phyloP scores from a whole-genome alignment of 2,329 filamentous ascomycete genomes.

The Cladophialophora exuberans region DNA sequence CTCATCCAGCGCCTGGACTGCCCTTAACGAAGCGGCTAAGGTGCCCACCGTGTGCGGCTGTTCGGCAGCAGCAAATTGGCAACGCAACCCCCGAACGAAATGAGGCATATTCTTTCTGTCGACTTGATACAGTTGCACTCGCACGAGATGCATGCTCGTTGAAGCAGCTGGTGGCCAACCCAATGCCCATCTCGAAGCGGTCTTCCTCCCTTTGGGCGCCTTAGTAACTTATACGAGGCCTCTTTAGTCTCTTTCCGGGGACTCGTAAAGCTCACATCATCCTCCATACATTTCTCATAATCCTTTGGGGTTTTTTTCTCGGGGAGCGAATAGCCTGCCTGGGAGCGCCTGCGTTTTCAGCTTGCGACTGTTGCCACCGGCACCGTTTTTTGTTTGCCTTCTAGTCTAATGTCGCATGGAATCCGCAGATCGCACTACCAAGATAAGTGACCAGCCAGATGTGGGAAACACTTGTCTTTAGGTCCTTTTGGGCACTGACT shows the following conservation, averaged over 20 bases:
- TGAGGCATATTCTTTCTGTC: no score
- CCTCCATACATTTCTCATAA: neutral
- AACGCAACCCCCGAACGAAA: no score
- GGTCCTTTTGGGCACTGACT: no score
- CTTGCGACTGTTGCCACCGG: neutral
- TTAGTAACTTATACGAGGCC: neutral
- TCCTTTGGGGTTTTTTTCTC: neutral
- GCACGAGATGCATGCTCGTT: no score
- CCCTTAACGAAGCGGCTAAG: no score
- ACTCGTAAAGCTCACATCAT: conserved; percentile 5
- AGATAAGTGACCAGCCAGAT: neutral
- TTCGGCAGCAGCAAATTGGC: no score
- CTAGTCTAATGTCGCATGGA: neutral
- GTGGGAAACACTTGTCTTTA: neutral
- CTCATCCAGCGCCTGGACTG: no score
- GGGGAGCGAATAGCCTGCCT: neutral
- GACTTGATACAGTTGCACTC: no score
- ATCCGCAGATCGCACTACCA: neutral
- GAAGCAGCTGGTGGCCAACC: no score
- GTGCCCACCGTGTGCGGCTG: no score
- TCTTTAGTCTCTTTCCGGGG: neutral
- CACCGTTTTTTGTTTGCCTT: no score
- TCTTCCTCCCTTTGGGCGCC: neutral
- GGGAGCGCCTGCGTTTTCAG: neutral
- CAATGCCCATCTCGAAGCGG: neutral